Evolutionary conservation across 1,284 basidiomycete genomes (phyloP), one percentile per base, ranked within the genome.

Genomic region (Ganoderma sinense): DNA sequence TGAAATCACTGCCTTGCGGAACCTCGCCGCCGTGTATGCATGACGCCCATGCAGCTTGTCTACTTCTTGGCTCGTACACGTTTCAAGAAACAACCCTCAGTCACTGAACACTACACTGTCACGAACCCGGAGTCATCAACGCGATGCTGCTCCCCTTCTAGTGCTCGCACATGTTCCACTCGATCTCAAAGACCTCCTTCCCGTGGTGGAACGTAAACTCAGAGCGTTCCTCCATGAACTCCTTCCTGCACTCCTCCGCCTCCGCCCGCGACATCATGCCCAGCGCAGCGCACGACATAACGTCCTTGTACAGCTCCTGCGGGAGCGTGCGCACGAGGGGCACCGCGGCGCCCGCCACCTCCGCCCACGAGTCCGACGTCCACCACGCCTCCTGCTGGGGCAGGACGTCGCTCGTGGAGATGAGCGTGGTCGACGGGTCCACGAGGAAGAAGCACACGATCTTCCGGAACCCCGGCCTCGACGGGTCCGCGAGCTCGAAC

Each of bases 371-470:
- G n/a, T 23, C 64, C 31, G 8, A 29, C 58, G 7, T 26, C 39
- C 58, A 40, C 79, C 74, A 70, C 62, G 66, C 56, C 43, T 48
- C 33, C 62, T 74, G 76, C 69, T 77, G 77, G 18, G 73, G 73
- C 8, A 68, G 70, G 7, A 77, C 71, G 29, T 67, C 58, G 14
- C 72, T 68, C 45, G 77, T 73, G 23, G 74, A 76, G n/a, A 67
- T 59, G 8, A 78, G 63, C 7, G 53, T 16, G 13, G 55, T 36
- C n/a, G 66, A 56, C 26, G 81, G 80, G 67, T 82, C 77, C 61
- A 81, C 76, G 56, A 82, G 73, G 76, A 82, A 82, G 61, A 81
- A 76, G 43, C 75, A 76, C 40, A 82, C 65, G 58, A 82, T 80
- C 69, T 81, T 82, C 64, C 80, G 76, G 31, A 78, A 75, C 6